Conservation (phyloP, 768 basidiomycete genomes). For the Russula sp. region DNA sequence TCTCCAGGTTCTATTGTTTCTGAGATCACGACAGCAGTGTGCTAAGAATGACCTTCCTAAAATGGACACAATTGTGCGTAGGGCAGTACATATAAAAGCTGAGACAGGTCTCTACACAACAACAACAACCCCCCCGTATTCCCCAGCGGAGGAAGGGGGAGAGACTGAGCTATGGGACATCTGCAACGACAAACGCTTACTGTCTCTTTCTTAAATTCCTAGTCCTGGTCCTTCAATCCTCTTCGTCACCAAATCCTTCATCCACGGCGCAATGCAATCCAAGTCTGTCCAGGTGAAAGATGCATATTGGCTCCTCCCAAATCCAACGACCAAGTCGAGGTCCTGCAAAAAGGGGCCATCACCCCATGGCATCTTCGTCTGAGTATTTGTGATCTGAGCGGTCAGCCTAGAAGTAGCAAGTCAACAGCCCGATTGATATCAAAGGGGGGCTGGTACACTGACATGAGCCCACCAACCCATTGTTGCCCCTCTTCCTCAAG, state of each 20-base stretch:
- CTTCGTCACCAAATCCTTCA: slow-evolving; percentile 55
- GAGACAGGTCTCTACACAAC: slow-evolving; percentile 8
- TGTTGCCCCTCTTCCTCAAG: slow-evolving; percentile 52
- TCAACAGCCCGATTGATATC: background rate
- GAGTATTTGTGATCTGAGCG: slow-evolving; percentile 47
- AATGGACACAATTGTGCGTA: background rate
- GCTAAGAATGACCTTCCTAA: background rate
- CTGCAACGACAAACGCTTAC: background rate
- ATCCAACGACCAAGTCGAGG: slow-evolving; percentile 39
- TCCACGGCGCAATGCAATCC: slow-evolving; percentile 70
- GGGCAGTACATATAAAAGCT: slow-evolving; percentile 3
- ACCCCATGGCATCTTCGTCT: slow-evolving; percentile 33
- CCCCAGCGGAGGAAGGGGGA: background rate
- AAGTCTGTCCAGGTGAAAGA: slow-evolving; percentile 68
- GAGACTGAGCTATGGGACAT: background rate
- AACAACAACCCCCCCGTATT: background rate
- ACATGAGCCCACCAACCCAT: slow-evolving; percentile 74
- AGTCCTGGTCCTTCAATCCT: slow-evolving; percentile 67
- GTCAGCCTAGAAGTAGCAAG: slow-evolving; percentile 40
- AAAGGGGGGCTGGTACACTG: slow-evolving; percentile 18
- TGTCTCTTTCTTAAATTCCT: slow-evolving; percentile 38
- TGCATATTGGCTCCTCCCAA: slow-evolving; percentile 52
- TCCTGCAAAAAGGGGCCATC: slow-evolving; percentile 38
- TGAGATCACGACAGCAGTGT: background rate
- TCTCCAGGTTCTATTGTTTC: slow-evolving; percentile 8